Conservation (phyloP, 192 early-diverging fungal genomes). For the Coemansia sp. region DNA sequence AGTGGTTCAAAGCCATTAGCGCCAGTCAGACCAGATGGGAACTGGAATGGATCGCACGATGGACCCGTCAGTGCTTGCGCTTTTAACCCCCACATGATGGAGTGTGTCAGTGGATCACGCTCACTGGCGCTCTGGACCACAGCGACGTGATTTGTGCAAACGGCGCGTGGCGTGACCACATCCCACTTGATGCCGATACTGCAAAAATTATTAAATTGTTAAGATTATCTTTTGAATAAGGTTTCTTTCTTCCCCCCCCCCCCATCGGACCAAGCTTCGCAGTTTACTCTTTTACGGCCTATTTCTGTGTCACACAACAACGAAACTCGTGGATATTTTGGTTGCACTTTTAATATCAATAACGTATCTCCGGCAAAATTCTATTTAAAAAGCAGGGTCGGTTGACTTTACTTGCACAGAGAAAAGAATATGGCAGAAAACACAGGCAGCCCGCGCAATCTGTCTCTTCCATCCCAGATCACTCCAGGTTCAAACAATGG, state of each 20-base stretch:
- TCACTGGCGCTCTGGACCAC: conserved; percentile 38
- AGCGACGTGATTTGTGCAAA: background rate
- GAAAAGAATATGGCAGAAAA: conserved; percentile 6
- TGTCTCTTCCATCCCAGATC: conserved; percentile 5
- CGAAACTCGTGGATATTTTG: background rate
- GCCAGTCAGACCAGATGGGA: conserved; percentile 15
- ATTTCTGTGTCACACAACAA: background rate
- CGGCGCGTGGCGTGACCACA: background rate
- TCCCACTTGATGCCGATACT: background rate
- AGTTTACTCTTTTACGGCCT: background rate
- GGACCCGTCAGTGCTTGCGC: conserved; percentile 37
- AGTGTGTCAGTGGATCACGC: conserved; percentile 35
- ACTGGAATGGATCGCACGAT: conserved; percentile 33
- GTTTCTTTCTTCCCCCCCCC: background rate
- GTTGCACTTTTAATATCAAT: background rate
- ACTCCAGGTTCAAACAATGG: conserved; percentile 9
- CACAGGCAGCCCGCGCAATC: conserved; percentile 8
- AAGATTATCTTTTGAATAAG: background rate
- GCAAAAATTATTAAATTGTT: background rate
- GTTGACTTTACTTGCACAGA: background rate
- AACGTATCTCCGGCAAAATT: background rate
- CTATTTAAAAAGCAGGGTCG: background rate
- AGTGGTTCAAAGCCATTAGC: background rate
- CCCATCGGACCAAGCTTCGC: background rate
- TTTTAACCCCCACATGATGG: conserved; percentile 40